Conservation (phyloP, 257 asterid species). For the Primulina eburnea region DNA sequence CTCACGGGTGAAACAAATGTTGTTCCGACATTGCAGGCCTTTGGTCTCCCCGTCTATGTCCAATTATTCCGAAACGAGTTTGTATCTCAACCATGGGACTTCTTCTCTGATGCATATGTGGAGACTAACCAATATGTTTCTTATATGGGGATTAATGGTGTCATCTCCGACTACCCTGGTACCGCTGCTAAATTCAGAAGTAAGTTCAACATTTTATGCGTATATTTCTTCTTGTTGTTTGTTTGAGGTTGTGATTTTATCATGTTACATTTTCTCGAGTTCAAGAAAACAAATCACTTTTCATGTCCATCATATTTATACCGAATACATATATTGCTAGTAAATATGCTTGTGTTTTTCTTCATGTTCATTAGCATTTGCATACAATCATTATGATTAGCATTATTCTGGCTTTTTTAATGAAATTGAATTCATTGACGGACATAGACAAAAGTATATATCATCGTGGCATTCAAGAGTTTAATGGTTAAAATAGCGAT, state of each 20-base stretch:
- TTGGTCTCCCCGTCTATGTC: slow-evolving; percentile 54
- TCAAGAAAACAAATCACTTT: neutral
- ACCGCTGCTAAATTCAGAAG: slow-evolving; percentile 76
- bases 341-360: neutral
- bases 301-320: neutral
- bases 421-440: too few relatives aligned
- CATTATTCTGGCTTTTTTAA: neutral
- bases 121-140: slow-evolving; percentile 50
- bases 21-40: slow-evolving; percentile 52
- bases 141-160: slow-evolving; percentile 42
- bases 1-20: slow-evolving; percentile 38
- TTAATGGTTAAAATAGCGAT: too few relatives aligned
- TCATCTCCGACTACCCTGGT: slow-evolving; percentile 63
- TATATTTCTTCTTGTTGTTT: neutral
- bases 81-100: slow-evolving; percentile 87
- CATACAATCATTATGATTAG: neutral
- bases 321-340: neutral
- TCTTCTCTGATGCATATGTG: slow-evolving; percentile 65
- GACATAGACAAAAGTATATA: too few relatives aligned
- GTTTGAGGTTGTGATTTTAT: neutral
- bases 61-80: slow-evolving; percentile 67
- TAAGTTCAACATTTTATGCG: slow-evolving; percentile 37
- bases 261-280: neutral
- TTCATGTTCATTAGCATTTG: neutral
- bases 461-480: neutral